phyloP scores from a whole-genome alignment of 192 early-diverging fungal species.

The Cladochytrium replicatum region DNA sequence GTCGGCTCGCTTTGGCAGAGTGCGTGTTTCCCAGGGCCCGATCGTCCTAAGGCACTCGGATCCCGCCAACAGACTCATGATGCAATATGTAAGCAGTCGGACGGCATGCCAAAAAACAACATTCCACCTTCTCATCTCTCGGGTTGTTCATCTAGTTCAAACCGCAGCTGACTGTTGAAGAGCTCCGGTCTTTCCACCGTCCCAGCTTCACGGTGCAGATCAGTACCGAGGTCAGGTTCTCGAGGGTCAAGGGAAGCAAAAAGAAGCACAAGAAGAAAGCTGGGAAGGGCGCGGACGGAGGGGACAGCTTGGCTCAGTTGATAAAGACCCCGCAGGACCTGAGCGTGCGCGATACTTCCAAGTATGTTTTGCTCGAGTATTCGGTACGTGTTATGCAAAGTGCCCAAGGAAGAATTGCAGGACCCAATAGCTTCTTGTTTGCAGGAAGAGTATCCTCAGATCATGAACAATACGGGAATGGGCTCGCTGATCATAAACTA shows the following conservation, averaged over 20 bases:
- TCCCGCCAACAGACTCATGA: conserved; percentile 73
- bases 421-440: too few relatives aligned
- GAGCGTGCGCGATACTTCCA: conserved; percentile 73
- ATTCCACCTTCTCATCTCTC: not conserved
- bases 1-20: conserved; percentile 53
- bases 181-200: conserved; percentile 84
- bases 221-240: conserved; percentile 54
- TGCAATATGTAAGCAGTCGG: conserved; percentile 44
- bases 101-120: not conserved
- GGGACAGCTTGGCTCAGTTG: conserved; percentile 48
- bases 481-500: conserved; percentile 89
- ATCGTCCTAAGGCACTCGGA: conserved; percentile 76
- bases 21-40: conserved; percentile 81
- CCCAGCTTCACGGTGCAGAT: conserved; percentile 60
- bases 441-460: conserved; percentile 87
- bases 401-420: too few relatives aligned
- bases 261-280: conserved; percentile 67
- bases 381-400: conserved; percentile 35
- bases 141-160: conserved; percentile 54
- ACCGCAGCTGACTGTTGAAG: conserved; percentile 64
- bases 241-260: conserved; percentile 60
- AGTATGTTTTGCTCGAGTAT: conserved; percentile 83
- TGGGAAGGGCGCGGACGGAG: conserved; percentile 30
- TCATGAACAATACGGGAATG: conserved; percentile 91
- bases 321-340: conserved; percentile 80